Evolutionary conservation across 345 rosid species (phyloP).

Genomic region (Eucalyptus pauciflora): DNA sequence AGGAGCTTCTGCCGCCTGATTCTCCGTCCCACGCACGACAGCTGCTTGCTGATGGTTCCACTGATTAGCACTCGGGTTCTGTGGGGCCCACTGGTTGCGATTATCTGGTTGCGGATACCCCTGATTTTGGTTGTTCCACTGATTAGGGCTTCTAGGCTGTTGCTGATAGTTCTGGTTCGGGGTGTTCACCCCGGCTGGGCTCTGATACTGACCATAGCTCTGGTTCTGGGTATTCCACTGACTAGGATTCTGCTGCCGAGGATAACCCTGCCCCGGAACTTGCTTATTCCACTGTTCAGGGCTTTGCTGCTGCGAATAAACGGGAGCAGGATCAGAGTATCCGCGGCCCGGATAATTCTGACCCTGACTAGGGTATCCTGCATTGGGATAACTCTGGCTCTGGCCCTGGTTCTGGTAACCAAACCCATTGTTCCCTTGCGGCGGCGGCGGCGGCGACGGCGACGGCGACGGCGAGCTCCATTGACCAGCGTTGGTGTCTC

Average conservation of each 20-base stretch:
- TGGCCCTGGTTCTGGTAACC: not conserved
- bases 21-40: not conserved
- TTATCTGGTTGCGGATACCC: slow-evolving; percentile 14
- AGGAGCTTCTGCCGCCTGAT: not conserved
- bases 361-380: not conserved
- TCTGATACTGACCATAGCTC: not conserved
- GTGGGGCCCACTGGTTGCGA: slow-evolving; percentile 25
- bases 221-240: slow-evolving; percentile 17
- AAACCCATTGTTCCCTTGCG: not conserved
- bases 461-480: not conserved
- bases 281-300: not conserved
- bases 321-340: not conserved
- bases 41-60: slow-evolving; percentile 5
- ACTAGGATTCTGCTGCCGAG: not conserved
- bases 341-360: not conserved
- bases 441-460: not conserved
- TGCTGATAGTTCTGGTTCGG: not conserved
- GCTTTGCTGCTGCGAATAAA: not conserved
- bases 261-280: not conserved
- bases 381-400: not conserved
- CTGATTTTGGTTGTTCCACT: slow-evolving; percentile 13
- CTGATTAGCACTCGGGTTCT: slow-evolving; percentile 20
- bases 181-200: not conserved
- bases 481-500: not conserved
- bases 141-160: slow-evolving; percentile 10